phyloP scores from a whole-genome alignment of 305 asterid genomes.

The Solanum hybrid region DNA sequence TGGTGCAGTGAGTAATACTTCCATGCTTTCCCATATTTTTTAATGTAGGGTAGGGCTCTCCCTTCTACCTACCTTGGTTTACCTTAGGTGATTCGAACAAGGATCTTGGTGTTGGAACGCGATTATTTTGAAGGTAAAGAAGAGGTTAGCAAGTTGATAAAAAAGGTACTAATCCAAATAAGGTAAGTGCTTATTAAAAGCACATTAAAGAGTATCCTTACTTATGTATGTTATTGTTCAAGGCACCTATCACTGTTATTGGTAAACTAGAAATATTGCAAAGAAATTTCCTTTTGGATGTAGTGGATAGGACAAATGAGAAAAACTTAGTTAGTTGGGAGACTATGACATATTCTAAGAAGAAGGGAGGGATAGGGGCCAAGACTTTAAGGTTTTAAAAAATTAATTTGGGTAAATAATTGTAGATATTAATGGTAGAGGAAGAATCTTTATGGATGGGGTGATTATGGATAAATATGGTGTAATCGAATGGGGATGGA shows the following conservation, averaged over 20 bases:
- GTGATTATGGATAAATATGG: not conserved
- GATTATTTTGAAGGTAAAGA: not conserved
- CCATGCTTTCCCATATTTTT: not conserved
- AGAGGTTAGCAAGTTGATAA: not conserved
- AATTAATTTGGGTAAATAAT: not conserved
- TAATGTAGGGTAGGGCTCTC: not conserved
- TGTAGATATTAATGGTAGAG: not conserved
- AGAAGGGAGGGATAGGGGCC: not conserved
- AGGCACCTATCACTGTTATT: not conserved
- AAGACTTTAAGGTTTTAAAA: not conserved
- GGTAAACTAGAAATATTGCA: not conserved
- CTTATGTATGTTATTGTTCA: too few relatives aligned
- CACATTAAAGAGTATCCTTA: too few relatives aligned
- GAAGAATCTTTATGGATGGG: not conserved
- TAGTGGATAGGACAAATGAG: not conserved
- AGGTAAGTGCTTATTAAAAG: not conserved
- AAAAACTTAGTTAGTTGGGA: not conserved
- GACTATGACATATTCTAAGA: not conserved
- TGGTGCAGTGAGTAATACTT: not conserved
- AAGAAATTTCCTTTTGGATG: not conserved
- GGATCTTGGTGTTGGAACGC: not conserved
- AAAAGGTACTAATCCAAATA: too few relatives aligned
- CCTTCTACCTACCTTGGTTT: not conserved
- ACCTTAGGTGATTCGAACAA: not conserved
- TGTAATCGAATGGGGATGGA: not conserved